Percentiles rank a stretch among this genome's conserved stretches.
These are phyloP conservation scores for Fusarium pseudocircinatum DNA, from an alignment of 2,329 filamentous ascomycete species.

Conservation along the genomic window DNA sequence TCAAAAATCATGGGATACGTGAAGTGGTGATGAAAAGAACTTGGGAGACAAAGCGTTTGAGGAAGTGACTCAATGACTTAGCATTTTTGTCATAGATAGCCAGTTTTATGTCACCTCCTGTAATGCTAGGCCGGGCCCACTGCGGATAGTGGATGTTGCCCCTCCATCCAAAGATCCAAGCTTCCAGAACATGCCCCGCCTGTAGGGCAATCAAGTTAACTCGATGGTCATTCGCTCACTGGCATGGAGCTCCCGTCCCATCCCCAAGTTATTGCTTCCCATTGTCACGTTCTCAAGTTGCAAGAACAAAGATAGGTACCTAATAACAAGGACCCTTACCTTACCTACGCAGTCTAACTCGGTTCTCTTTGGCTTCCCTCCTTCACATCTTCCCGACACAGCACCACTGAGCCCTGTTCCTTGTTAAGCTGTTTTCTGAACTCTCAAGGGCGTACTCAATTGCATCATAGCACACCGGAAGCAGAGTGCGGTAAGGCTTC, in stretches of 20 bases:
- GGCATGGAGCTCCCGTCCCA: neutral
- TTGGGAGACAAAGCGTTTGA: fast-evolving
- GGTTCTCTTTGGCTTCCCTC: neutral
- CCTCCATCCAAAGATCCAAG: neutral
- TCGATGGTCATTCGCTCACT: neutral
- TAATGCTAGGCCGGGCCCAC: neutral
- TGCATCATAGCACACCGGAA: neutral
- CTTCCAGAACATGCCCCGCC: constrained; percentile 6
- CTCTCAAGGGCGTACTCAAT: neutral
- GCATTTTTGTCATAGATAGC: neutral
- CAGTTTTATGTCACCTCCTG: neutral
- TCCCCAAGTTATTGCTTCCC: neutral
- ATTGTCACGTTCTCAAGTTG: neutral
- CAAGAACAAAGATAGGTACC: constrained; percentile 5
- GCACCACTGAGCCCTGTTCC: neutral
- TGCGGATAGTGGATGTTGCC: neutral
- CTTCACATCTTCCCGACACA: neutral
- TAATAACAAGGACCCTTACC: neutral
- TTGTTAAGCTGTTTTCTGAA: neutral
- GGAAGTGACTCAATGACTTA: fast-evolving
- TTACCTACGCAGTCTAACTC: neutral
- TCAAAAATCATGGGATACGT: neutral
- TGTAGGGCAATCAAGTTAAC: neutral
- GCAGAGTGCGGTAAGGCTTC: neutral
- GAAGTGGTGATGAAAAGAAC: neutral